Evolutionary conservation across 2,329 filamentous ascomycete species (phyloP), one percentile per base, ranked within the genome.

Genomic region (Talaromyces piceae): DNA sequence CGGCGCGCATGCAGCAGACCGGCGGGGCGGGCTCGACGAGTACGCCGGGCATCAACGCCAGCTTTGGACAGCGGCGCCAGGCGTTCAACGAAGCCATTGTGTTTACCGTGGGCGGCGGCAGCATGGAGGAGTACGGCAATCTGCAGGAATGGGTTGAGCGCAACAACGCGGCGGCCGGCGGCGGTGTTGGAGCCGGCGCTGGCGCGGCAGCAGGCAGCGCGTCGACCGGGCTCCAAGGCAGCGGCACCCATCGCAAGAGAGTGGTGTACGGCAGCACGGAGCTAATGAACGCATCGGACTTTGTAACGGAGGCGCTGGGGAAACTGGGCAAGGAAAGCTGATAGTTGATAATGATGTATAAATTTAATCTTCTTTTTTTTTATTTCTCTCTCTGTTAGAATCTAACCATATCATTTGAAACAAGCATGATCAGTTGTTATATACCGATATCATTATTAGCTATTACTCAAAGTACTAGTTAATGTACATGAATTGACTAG

Each of bases 61-160:
- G 83, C 50, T 97, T 97, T 68, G 93, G 91, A 1, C 91, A 97
- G 70, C 76, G 90, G 54, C 77, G 91, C 50, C 91, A 95, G 63
- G 90, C 88, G 0, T 96, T 91, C 69, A 87, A 82, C 45, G 91
- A 95, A 63, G 88, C 89, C 1, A 85, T 95, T 50, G 88, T 95
- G n/a, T 95, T 96, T 65, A 91, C 88, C 0, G 89, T 94, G 3
- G 93, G 93, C 3, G 93, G 94, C 44, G 93, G 93, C 39, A 96
- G 90, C 66, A 97, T 98, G 88, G 93, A 98, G 61, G 93, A 98
- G 68, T 98, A 97, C 66, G 91, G 91, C 18, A 98, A 98, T 69
- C 68, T 98, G 66, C 89, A 95, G 66, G 93, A 97, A 65, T 98
- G 93, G 93, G 89, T 91, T 4, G 83, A 82, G 67, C 79, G 91